phyloP scores from a whole-genome alignment of 805 yeast genomes.

The Myxozyma mucilagina region DNA sequence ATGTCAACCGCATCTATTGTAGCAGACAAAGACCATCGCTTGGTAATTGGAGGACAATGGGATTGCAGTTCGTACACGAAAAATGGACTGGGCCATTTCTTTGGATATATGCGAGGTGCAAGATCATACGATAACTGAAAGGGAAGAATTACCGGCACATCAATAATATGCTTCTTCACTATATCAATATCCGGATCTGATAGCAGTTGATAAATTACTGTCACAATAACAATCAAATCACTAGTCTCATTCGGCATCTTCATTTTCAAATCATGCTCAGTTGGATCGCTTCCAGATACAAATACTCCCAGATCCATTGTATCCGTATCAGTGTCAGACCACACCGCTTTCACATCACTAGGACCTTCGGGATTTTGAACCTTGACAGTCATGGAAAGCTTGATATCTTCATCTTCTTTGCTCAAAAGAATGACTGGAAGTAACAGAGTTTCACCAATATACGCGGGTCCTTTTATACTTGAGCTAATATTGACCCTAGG shows the following conservation, averaged over 20 bases:
- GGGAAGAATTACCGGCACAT: conserved; percentile 40
- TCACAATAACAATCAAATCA: conserved; percentile 22
- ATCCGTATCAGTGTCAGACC: neutral
- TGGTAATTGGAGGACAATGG: conserved; percentile 38
- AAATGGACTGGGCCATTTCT: conserved; percentile 44
- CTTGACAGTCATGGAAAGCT: conserved; percentile 3
- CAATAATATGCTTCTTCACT: conserved; percentile 13
- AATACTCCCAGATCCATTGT: conserved; percentile 5
- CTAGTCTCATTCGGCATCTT: conserved; percentile 17
- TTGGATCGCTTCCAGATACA: neutral
- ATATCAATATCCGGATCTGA: conserved; percentile 28
- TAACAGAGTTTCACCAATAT: conserved; percentile 17
- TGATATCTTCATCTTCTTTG: conserved; percentile 21
- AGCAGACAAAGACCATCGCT: conserved; percentile 42
- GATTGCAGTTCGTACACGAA: conserved; percentile 34
- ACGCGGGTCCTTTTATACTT: conserved; percentile 23
- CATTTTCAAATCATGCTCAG: neutral
- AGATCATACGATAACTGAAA: conserved; percentile 43
- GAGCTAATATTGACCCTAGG: conserved; percentile 25
- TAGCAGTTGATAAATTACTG: conserved; percentile 20
- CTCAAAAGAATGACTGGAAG: conserved; percentile 19
- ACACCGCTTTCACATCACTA: neutral
- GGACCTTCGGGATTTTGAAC: conserved; percentile 20
- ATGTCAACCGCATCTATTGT: conserved; percentile 35
- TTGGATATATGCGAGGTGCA: conserved; percentile 38